Percentiles rank a stretch among this genome's conserved stretches.
Evolutionary conservation across 352 stramenopile genomes (phyloP).

Genomic region (Ophiocytium majus): DNA sequence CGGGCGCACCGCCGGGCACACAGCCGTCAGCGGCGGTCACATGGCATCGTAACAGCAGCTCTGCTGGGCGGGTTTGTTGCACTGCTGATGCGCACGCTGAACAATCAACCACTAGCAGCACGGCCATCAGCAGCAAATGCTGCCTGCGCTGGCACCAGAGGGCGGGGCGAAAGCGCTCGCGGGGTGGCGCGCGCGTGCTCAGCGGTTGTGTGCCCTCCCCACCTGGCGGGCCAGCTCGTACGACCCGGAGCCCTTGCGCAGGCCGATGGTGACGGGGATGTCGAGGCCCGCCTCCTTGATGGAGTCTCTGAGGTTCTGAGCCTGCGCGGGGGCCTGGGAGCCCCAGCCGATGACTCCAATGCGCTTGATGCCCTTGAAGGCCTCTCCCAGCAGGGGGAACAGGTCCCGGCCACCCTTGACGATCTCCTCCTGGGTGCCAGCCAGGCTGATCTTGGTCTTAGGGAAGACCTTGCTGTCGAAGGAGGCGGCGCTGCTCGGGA

Average conservation of each 20-base stretch:
- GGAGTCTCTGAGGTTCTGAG: conserved; percentile 93
- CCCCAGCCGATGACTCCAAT: conserved; percentile 97
- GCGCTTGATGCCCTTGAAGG: conserved; percentile 91
- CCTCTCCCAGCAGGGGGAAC: conserved; percentile 88
- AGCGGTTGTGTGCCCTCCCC: too few relatives aligned
- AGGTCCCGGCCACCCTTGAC: conserved; percentile 84
- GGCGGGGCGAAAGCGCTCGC: too few relatives aligned
- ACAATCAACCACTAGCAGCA: too few relatives aligned
- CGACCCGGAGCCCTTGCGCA: conserved; percentile 70
- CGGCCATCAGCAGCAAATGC: too few relatives aligned
- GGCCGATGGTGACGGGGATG: conserved; percentile 72
- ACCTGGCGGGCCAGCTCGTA: conserved; percentile 65
- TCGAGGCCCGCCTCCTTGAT: conserved; percentile 78
- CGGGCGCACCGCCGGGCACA: too few relatives aligned
- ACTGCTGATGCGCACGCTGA: too few relatives aligned
- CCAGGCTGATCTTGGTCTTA: conserved; percentile 67
- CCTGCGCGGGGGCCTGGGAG: conserved; percentile 92
- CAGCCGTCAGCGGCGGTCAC: too few relatives aligned
- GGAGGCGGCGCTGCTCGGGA: conserved; percentile 40
- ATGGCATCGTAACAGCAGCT: too few relatives aligned
- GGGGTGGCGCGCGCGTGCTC: too few relatives aligned
- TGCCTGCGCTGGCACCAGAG: too few relatives aligned
- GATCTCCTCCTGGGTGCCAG: conserved; percentile 74
- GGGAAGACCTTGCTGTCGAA: conserved; percentile 74
- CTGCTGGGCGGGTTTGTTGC: too few relatives aligned